Evolutionary conservation across 1,139 yeast species (phyloP), one percentile per base, ranked within the genome.

Genomic region (Hansenula anomala): DNA sequence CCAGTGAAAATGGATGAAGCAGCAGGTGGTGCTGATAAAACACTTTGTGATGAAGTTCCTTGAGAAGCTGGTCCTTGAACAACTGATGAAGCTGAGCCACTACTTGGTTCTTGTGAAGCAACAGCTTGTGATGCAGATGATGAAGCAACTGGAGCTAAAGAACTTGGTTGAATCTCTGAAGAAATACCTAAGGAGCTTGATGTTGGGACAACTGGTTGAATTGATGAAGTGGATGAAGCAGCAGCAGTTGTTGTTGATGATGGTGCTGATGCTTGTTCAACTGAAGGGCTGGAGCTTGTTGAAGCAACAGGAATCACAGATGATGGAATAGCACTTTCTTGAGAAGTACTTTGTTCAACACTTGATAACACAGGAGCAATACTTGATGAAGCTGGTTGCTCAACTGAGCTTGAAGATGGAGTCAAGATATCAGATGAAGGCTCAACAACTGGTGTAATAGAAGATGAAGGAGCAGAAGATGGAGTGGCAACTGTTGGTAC

Each of bases 121-220:
- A 60, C 56, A 27, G 50, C 41, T 16, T 49, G 45, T 6, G 56
- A 45, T 12, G 60, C 46, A 14, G 49, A 36, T 15, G 52, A 44
- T 11, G 28, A 18, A 10, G 36, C 44, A 40, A 44, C 33, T 30
- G 40, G 37, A 26, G 35, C 41, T 30, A 31, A 43, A 30, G 36
- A 42, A 27, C 39, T 44, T 37, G 36, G 41, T 20, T 20, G 8
- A 9, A 20, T 20, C 6, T 6, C 22, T 20, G 22, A 20, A 6
- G 22, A 20, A 20, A 6, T 20, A 6, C 9, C 9, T 20, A 20
- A 20, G 6, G 22, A 20, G 9, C 8, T 20, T 20, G 9, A 20
- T 6, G 22, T 20, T 6, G 22, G 22, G 6, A 6, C 57, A 14
- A 60, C 56, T 27, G 50, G 40, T 16, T 49, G 45, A 20, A 20